These are phyloP conservation scores for Trichophyton schoenleinii DNA, from an alignment of 2,329 filamentous ascomycete species.

Conservation along the genomic window DNA sequence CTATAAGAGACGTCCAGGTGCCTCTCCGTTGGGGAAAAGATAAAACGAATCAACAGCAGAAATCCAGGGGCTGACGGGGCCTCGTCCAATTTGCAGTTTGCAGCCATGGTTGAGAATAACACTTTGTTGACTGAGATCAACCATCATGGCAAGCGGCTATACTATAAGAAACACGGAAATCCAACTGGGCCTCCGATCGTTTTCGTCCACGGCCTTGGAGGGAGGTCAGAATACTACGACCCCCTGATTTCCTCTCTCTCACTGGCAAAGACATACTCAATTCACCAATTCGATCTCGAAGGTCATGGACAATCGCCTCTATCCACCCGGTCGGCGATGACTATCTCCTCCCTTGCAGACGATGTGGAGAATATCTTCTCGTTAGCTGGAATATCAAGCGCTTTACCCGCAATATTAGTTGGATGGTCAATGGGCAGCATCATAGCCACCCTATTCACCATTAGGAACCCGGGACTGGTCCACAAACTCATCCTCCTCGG, in stretches of 20 bases:
- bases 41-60: neutral
- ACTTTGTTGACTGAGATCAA: neutral
- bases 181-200: constrained; percentile 25
- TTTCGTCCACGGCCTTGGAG: constrained; percentile 46
- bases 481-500: constrained; percentile 38
- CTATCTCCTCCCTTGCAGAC: constrained; percentile 32
- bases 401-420: constrained; percentile 29
- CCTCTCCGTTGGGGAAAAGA: neutral
- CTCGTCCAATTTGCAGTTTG: neutral
- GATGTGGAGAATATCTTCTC: constrained; percentile 34
- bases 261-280: constrained; percentile 19
- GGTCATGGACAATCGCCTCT: constrained; percentile 45
- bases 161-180: constrained; percentile 26
- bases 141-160: constrained; percentile 32
- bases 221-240: constrained; percentile 33
- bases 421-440: constrained; percentile 44
- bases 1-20: neutral
- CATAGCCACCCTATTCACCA: constrained; percentile 34
- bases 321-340: constrained; percentile 31
- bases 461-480: constrained; percentile 30
- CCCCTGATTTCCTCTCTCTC: constrained; percentile 32
- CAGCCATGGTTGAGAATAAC: neutral
- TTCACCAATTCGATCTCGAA: constrained; percentile 43
- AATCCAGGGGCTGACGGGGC: neutral
- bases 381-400: constrained; percentile 19